Percentiles rank a stretch among this genome's conserved stretches.
phyloP scores from a whole-genome alignment of 768 basidiomycete species.

The Auricularia cornea region DNA sequence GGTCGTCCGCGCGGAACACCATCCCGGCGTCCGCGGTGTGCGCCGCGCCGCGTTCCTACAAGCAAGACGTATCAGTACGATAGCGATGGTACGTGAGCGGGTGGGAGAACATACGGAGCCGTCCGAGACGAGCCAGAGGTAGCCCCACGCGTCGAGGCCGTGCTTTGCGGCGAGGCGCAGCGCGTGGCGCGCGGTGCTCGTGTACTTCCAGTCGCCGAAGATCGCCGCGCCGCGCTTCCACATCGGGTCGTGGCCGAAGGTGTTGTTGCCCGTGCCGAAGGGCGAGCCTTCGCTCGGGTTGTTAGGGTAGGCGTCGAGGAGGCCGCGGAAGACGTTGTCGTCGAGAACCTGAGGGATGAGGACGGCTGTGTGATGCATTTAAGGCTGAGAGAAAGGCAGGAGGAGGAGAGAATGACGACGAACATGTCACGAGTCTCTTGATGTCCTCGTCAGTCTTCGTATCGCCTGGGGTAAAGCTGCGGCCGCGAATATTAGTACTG shows the following conservation, averaged over 20 bases:
- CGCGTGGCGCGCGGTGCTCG: not conserved
- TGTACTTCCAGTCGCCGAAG: constrained; percentile 19
- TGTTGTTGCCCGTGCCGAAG: constrained; percentile 37
- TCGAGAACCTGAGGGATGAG: constrained; percentile 21
- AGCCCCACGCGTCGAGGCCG: not conserved
- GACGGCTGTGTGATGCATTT: constrained; percentile 14
- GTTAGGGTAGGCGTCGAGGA: constrained; percentile 35
- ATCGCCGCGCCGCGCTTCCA: constrained; percentile 33
- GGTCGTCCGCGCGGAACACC: not conserved
- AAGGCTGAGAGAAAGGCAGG: too few species aligned
- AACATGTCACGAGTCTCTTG: not conserved
- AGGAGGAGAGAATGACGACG: too few species aligned
- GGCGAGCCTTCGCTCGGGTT: constrained; percentile 29
- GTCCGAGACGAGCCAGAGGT: not conserved
- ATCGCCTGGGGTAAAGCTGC: too few species aligned
- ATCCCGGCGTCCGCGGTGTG: not conserved
- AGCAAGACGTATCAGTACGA: too few species aligned
- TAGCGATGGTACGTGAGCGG: too few species aligned
- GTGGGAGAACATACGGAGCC: not conserved
- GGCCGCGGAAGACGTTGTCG: constrained; percentile 22
- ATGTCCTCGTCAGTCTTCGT: not conserved
- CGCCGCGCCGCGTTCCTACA: not conserved
- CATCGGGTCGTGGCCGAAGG: constrained; percentile 31
- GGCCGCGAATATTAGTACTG: too few species aligned
- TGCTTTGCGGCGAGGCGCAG: not conserved